Evolutionary conservation across 345 rosid species (phyloP), one percentile per base, ranked within the genome.

Genomic region (Syzygium aromaticum): DNA sequence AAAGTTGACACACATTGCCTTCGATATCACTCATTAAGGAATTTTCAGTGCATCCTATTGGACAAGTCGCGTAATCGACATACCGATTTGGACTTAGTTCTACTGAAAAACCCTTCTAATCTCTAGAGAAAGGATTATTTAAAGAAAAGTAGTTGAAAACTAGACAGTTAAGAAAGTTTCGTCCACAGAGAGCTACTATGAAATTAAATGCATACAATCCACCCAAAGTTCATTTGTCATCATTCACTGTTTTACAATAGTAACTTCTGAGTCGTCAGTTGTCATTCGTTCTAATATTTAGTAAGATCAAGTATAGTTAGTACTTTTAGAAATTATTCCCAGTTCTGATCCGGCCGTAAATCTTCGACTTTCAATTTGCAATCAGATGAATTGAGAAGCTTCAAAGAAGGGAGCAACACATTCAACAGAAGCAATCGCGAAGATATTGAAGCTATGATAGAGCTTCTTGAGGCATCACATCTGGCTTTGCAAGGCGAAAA

Each of bases 381-480:
- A 12, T 21, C 91, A 94, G 95, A 92, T 54, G 57, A 91, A 23
- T 89, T 93, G 27, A 40, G 40, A 6, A 83, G 85, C 64, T 92
- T 90, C 87, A 23, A 87, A 87, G 91, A 90, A 54, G 90, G 88
- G 52, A 88, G 40, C 25, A 88, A 89, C 15, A 17, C 19, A n/a
- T 90, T 88, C 33, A 14, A 59, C 49, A 52, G 54, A 28, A 87
- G 54, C 78, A 87, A 84, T 84, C 14, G 16, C 27, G 16, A 8
- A n/a, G 91, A 89, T 43, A 38, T 87, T 16, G 77, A 89, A 86
- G 92, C 91, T 51, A 33, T 91, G 86, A 83, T 92, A 4, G 92
- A 91, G 88, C 91, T 94, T 27, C 88, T 77, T 4, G 94, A 94
- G 88, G 96, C 94, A 13, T 91, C 96, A 5, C 89, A 90, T 88